These are phyloP conservation scores for Tympanopsis confertula DNA, from an alignment of 2,329 filamentous ascomycete species.

Conservation along the genomic window DNA sequence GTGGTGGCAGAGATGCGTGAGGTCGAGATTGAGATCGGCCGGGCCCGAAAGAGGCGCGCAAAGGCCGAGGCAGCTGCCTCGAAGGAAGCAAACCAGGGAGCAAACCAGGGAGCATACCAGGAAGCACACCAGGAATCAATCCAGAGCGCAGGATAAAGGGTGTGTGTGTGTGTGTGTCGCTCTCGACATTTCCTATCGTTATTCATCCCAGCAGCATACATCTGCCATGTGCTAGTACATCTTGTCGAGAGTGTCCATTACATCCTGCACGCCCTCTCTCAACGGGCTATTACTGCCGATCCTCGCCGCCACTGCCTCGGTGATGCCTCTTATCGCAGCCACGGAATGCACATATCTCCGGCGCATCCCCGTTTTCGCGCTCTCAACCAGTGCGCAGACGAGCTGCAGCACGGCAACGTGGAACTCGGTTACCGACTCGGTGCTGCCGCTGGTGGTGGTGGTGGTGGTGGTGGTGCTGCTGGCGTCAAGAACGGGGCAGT, in stretches of 20 bases:
- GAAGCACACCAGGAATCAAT: background rate
- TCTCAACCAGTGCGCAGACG: constrained; percentile 35
- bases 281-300: constrained; percentile 18
- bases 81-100: constrained; percentile 11
- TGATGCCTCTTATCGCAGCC: constrained; percentile 34
- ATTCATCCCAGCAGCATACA: no score
- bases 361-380: constrained; percentile 30
- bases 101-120: background rate
- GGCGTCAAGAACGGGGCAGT: constrained; percentile 16
- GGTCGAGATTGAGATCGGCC: constrained; percentile 59
- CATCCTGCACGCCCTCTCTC: constrained; percentile 32
- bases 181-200: no score
- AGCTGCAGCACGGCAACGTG: constrained; percentile 43
- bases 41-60: constrained; percentile 41
- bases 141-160: no score
- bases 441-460: constrained; percentile 3
- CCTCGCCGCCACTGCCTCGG: constrained; percentile 23
- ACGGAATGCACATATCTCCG: constrained; percentile 39
- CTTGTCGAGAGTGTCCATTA: constrained; percentile 17
- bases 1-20: constrained; percentile 47
- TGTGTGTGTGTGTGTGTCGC: no score
- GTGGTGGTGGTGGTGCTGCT: constrained; percentile 3
- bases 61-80: constrained; percentile 27
- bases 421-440: constrained; percentile 28
- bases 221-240: no score